Evolutionary conservation across 1,284 basidiomycete genomes (phyloP).

Genomic region (Melampsora larici-populina): DNA sequence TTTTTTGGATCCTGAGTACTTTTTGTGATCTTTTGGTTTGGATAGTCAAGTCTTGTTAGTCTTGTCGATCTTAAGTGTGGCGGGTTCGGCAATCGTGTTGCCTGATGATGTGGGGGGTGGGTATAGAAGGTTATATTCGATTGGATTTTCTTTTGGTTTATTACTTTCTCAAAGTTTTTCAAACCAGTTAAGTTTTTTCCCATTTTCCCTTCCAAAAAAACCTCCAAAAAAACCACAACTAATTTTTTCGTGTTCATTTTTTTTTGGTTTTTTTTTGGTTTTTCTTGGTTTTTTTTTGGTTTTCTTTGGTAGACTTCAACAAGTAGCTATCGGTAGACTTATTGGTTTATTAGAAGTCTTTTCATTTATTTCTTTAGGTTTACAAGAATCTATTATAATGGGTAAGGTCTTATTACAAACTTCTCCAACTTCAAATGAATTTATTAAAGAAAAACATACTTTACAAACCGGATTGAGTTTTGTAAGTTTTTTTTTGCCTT

Average conservation of each 20-base stretch:
- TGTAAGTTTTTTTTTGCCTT: too few relatives aligned
- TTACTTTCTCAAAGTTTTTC: background rate
- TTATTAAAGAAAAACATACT: too few relatives aligned
- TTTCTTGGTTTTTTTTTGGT: background rate
- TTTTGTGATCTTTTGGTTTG: too few relatives aligned
- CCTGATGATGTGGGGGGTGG: background rate
- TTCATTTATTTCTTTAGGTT: conserved; percentile 74
- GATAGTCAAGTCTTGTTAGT: background rate
- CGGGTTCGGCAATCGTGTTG: background rate
- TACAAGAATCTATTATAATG: conserved; percentile 71
- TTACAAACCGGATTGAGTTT: too few relatives aligned
- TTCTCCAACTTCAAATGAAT: conserved; percentile 58
- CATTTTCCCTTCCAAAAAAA: conserved; percentile 66
- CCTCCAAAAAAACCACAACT: background rate
- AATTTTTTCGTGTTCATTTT: too few relatives aligned
- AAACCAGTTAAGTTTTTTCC: conserved; percentile 60
- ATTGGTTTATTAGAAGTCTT: conserved; percentile 70
- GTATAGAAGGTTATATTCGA: too few relatives aligned
- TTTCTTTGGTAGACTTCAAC: conserved; percentile 58
- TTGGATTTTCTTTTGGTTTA: background rate
- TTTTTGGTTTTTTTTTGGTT: background rate
- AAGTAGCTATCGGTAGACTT: conserved; percentile 68
- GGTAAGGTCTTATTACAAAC: conserved; percentile 82
- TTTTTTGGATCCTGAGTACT: too few relatives aligned
- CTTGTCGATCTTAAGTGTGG: background rate